Conservation (phyloP, 129 eudicot genomes). For the Saposhnikovia divaricata region DNA sequence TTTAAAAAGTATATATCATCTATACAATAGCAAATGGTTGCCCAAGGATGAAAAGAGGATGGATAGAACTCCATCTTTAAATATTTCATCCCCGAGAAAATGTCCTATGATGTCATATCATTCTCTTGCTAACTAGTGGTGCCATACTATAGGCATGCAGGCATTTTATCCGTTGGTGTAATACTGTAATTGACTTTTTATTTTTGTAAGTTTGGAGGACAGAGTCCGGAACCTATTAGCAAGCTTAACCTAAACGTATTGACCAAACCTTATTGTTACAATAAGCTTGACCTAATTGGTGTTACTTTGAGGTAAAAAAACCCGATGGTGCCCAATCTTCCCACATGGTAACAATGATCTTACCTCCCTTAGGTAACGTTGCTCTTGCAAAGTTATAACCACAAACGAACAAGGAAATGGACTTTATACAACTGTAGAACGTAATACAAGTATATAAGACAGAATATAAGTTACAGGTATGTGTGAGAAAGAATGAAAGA, state of each 20-base stretch:
- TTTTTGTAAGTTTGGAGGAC: not conserved
- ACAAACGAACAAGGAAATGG: not conserved
- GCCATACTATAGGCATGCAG: not conserved
- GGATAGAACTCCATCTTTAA: constrained; percentile 37
- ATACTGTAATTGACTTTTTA: not conserved
- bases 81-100: not conserved
- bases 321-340: not conserved
- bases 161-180: not conserved
- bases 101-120: not conserved
- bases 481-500: not conserved
- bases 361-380: not conserved
- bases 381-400: not conserved
- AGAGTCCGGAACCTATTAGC: not conserved
- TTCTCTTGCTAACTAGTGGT: not conserved
- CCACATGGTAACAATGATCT: not conserved
- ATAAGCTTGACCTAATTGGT: not conserved
- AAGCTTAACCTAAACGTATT: not conserved
- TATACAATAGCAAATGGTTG: constrained; percentile 39
- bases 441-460: not conserved
- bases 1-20: not conserved
- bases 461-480: not conserved
- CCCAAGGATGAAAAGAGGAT: constrained; percentile 53
- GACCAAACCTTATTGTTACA: not conserved
- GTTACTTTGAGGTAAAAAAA: not conserved
- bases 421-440: not conserved